phyloP scores from a whole-genome alignment of 2,329 filamentous ascomycete genomes.

The Phaeosphaeria sp. region DNA sequence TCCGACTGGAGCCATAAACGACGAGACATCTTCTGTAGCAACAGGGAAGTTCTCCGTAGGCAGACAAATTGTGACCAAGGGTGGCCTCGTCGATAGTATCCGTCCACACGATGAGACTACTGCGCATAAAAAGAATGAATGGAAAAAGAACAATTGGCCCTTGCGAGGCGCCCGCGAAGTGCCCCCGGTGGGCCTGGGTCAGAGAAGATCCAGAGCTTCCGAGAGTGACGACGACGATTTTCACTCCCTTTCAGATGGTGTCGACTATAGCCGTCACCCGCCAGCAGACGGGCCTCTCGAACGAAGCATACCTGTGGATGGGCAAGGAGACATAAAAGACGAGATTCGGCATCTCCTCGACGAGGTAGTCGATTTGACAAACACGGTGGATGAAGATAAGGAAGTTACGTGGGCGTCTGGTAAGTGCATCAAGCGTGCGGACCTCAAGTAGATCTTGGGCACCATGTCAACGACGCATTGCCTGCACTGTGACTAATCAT shows the following conservation, averaged over 20 bases:
- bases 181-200: not conserved
- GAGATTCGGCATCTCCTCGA: constrained; percentile 19
- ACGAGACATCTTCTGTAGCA: constrained; percentile 6
- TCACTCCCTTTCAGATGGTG: not conserved
- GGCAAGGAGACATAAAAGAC: constrained; percentile 9
- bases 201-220: not conserved
- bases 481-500: not conserved
- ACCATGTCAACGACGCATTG: not conserved
- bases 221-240: constrained; percentile 2
- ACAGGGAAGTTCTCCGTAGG: constrained; percentile 10
- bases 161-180: constrained; percentile 9
- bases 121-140: constrained; percentile 4
- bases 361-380: constrained; percentile 44
- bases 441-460: not conserved
- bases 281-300: not conserved
- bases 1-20: constrained; percentile 7
- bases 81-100: constrained; percentile 15
- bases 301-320: constrained; percentile 1
- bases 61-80: constrained; percentile 9
- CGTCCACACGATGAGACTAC: constrained; percentile 7
- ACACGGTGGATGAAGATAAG: constrained; percentile 50
- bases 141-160: constrained; percentile 11
- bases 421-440: constrained; percentile 18
- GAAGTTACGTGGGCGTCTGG: constrained; percentile 49
- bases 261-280: not conserved